These are phyloP conservation scores for Eutrema heterophyllum DNA, from an alignment of 345 rosid species.

Conservation along the genomic window DNA sequence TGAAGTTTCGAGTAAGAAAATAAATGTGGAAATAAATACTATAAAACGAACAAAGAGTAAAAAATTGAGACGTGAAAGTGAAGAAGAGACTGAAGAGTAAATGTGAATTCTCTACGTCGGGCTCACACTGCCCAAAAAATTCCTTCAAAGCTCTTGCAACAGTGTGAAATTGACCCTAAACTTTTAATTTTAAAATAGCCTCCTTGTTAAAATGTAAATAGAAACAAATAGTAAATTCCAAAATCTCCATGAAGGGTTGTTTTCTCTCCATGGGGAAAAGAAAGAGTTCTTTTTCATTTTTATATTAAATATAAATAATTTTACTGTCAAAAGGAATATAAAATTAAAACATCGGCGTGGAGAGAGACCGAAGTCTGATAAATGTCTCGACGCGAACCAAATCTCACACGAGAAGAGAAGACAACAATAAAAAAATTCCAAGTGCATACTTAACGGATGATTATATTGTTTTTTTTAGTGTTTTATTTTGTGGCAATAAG, in stretches of 20 bases:
- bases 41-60: conserved; percentile 13
- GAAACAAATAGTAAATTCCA: conserved; percentile 33
- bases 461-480: conserved; percentile 21
- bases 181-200: neutral
- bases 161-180: conserved; percentile 13
- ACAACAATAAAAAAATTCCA: conserved; percentile 21
- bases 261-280: conserved; percentile 31
- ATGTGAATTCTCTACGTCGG: conserved; percentile 25
- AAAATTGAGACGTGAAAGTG: neutral
- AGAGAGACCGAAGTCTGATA: conserved; percentile 26
- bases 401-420: conserved; percentile 20
- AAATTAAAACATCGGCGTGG: conserved; percentile 24
- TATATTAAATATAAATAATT: neutral
- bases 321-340: conserved; percentile 26
- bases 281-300: conserved; percentile 6
- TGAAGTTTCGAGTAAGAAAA: conserved; percentile 27
- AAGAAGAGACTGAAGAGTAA: neutral
- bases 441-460: conserved; percentile 1
- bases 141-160: conserved; percentile 23
- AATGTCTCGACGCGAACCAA: conserved; percentile 24
- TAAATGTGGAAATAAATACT: no score
- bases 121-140: conserved; percentile 38
- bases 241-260: conserved; percentile 34
- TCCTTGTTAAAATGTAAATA: conserved; percentile 2
- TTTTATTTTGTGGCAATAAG: conserved; percentile 22